phyloP scores from a whole-genome alignment of 2,329 filamentous ascomycete genomes.

The Ilyonectria mors-panacis region DNA sequence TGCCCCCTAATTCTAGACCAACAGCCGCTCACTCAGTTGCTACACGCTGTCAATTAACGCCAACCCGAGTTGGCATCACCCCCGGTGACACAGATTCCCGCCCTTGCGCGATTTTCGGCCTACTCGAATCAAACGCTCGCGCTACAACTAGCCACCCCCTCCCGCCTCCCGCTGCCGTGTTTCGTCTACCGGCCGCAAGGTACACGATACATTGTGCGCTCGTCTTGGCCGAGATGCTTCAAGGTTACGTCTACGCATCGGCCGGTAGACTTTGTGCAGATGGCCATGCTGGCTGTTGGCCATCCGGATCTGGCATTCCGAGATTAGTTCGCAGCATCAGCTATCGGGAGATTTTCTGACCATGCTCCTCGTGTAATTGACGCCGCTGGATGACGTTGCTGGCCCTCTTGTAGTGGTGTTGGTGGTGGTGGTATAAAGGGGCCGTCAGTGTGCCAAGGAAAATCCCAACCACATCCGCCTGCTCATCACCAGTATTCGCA shows the following conservation, averaged over 20 bases:
- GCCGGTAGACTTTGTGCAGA: background rate
- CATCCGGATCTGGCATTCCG: constrained; percentile 4
- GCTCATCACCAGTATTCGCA: background rate
- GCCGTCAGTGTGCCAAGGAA: background rate
- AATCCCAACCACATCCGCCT: background rate
- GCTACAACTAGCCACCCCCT: constrained; percentile 1
- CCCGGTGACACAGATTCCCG: background rate
- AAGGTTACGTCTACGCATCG: background rate
- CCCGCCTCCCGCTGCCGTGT: background rate
- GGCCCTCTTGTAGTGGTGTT: background rate
- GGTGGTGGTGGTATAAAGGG: constrained; percentile 7
- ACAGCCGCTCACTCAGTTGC: background rate
- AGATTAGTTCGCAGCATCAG: background rate
- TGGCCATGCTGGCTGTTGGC: background rate
- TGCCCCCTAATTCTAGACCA: background rate
- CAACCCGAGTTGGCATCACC: constrained; percentile 3
- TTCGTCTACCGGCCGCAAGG: background rate
- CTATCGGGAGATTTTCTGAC: background rate
- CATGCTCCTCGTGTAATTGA: background rate
- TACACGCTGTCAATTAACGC: background rate
- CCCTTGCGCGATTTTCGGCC: constrained; percentile 5
- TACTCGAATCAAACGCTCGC: constrained; percentile 5
- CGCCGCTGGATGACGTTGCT: background rate
- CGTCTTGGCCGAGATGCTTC: background rate
- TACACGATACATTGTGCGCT: background rate